phyloP scores from a whole-genome alignment of 805 yeast genomes.

The Vanderwaltozyma tropicalis region DNA sequence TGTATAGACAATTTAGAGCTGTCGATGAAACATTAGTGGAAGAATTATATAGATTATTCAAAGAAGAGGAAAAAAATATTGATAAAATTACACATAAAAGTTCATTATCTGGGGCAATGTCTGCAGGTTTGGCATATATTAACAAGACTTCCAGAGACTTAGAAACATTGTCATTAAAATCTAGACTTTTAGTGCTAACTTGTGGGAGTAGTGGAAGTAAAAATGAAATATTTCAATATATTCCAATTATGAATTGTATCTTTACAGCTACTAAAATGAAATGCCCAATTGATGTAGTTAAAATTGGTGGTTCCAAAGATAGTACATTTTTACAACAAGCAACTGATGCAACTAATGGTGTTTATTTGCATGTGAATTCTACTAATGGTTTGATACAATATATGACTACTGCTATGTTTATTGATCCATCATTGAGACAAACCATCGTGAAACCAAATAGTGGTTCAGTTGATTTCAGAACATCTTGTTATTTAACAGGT shows the following conservation, averaged over 20 bases:
- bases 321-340: slow-evolving; percentile 92
- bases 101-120: slow-evolving; percentile 65
- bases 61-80: slow-evolving; percentile 21
- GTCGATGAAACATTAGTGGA: slow-evolving; percentile 66
- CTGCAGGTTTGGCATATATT: slow-evolving; percentile 71
- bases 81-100: slow-evolving; percentile 32
- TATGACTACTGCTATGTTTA: slow-evolving; percentile 67
- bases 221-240: slow-evolving; percentile 71
- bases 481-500: slow-evolving; percentile 89
- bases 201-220: slow-evolving; percentile 47
- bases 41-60: slow-evolving; percentile 41
- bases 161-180: slow-evolving; percentile 37
- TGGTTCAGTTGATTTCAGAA: slow-evolving; percentile 81
- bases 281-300: slow-evolving; percentile 84
- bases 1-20: slow-evolving; percentile 76
- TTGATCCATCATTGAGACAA: slow-evolving; percentile 76
- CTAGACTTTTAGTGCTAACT: slow-evolving; percentile 50
- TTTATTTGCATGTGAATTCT: slow-evolving; percentile 58
- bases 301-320: slow-evolving; percentile 39
- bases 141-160: slow-evolving; percentile 51
- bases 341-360: slow-evolving; percentile 87
- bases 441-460: slow-evolving; percentile 72
- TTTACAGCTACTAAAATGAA: slow-evolving; percentile 92
- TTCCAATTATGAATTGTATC: slow-evolving; percentile 89
- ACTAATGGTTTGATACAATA: slow-evolving; percentile 78